Evolutionary conservation across 2,329 filamentous ascomycete species (phyloP), one percentile per base, ranked within the genome.

Genomic region (Chaetomiaceae sp.): DNA sequence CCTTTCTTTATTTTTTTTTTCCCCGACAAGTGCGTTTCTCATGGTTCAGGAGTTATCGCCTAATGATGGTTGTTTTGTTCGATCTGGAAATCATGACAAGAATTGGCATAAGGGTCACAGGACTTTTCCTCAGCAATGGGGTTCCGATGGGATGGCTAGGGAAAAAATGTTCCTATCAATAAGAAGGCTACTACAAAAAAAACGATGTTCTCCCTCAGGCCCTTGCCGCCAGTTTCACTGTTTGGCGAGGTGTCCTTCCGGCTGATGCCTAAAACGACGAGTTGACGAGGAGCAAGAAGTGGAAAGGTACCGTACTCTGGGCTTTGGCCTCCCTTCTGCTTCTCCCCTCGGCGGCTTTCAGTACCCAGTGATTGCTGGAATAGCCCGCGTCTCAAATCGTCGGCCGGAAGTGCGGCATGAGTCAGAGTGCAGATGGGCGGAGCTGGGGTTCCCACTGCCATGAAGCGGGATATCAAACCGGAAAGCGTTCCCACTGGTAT

Each of bases 401-500:
- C 14, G 8, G 40, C 5, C 14, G 33, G 13, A 7, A 13, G 21
- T 20, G 10, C 23, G 20, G 27, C 21, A 30, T 34, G 20, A 25
- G 27, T 13, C 13, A 40, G 48, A 33, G 16, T 52, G 53, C 38
- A 32, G 27, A 40, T 41, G 29, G 38, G 53, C 23, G 29, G 18
- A 25, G 18, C 6, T 25, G 5, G 11, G 8, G 7, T 36, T 29
- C 21, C 18, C 5, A 21, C 21, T 25, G 29, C 14, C 13, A 21
- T 25, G 29, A 36, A 40, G 25, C 46, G 29, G 29, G 43, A 36
- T 27, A 36, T 20, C 43, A 51, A 30, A 44, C 49, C 59, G 59
- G 51, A 55, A 46, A 57, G 48, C n/a, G 36, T 54, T 53, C 55
- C 54, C 55, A 59, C 57, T 61, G 57, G 59, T 20, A 21, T 37